Conservation (phyloP, 2,329 filamentous ascomycete genomes). For the Trichoderma koningii region DNA sequence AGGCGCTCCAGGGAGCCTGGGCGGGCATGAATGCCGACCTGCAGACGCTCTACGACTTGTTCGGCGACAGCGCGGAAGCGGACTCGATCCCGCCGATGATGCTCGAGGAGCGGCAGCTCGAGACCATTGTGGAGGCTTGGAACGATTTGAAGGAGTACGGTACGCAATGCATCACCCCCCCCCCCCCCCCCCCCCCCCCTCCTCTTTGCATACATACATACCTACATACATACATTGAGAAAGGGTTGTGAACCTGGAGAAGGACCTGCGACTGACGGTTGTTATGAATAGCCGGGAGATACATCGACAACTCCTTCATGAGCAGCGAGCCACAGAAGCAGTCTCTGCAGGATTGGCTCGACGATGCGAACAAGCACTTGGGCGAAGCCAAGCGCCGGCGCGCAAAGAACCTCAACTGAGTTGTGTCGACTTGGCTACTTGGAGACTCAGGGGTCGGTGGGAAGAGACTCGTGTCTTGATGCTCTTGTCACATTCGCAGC, state of each 20-base stretch:
- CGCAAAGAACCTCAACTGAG: too few relatives aligned
- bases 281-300: not conserved
- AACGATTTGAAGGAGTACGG: not conserved
- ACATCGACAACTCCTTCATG: not conserved
- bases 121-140: not conserved
- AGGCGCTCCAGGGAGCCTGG: not conserved
- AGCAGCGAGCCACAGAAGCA: not conserved
- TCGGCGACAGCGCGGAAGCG: not conserved
- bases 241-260: not conserved
- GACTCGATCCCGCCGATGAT: not conserved
- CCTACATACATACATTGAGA: not conserved
- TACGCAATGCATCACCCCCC: not conserved
- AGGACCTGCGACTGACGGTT: not conserved
- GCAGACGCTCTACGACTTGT: conserved; percentile 2
- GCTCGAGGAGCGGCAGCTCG: not conserved
- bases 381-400: too few relatives aligned
- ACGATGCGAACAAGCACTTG: too few relatives aligned
- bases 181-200: too few relatives aligned
- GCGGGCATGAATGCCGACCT: not conserved
- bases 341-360: too few relatives aligned
- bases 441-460: too few relatives aligned
- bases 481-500: too few relatives aligned
- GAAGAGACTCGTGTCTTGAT: too few relatives aligned
- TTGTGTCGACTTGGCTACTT: too few relatives aligned
- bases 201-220: not conserved